phyloP scores from a whole-genome alignment of 2,329 filamentous ascomycete genomes.

The Falciphora oryzae region DNA sequence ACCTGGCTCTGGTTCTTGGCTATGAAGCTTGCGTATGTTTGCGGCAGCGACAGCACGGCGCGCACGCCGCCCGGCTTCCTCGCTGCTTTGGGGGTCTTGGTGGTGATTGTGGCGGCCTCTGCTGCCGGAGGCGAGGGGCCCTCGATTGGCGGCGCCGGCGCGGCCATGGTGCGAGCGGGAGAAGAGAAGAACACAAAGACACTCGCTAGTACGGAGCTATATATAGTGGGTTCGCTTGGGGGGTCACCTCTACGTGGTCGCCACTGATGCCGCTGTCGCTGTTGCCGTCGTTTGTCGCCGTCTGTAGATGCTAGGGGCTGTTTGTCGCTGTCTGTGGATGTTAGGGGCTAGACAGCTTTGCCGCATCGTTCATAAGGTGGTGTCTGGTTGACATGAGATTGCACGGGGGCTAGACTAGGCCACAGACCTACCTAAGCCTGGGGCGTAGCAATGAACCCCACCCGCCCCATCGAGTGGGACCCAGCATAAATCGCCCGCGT shows the following conservation, averaged over 20 bases:
- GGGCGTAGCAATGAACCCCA: not conserved
- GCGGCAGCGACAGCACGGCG: constrained; percentile 47
- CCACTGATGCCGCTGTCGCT: too few species aligned
- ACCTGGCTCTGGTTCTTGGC: constrained; percentile 91
- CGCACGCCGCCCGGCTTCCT: constrained; percentile 1
- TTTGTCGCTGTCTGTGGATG: too few species aligned
- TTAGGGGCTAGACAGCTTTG: too few species aligned
- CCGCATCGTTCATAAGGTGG: too few species aligned
- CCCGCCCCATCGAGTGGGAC: not conserved
- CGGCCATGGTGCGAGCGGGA: not conserved
- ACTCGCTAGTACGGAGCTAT: not conserved
- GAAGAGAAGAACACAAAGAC: not conserved
- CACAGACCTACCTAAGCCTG: too few species aligned
- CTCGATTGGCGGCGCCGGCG: not conserved
- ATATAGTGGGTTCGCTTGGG: not conserved
- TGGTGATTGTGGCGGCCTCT: not conserved
- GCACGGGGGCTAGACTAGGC: too few species aligned
- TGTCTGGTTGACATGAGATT: too few species aligned
- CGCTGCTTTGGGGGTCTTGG: not conserved
- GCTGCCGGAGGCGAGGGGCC: not conserved
- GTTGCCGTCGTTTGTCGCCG: too few species aligned
- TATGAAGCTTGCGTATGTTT: constrained; percentile 83
- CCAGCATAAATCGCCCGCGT: too few species aligned
- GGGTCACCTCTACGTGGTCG: too few species aligned
- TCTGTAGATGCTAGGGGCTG: too few species aligned